Conservation (phyloP, 2,329 filamentous ascomycete species). For the Fusarium sterilihyphosum region DNA sequence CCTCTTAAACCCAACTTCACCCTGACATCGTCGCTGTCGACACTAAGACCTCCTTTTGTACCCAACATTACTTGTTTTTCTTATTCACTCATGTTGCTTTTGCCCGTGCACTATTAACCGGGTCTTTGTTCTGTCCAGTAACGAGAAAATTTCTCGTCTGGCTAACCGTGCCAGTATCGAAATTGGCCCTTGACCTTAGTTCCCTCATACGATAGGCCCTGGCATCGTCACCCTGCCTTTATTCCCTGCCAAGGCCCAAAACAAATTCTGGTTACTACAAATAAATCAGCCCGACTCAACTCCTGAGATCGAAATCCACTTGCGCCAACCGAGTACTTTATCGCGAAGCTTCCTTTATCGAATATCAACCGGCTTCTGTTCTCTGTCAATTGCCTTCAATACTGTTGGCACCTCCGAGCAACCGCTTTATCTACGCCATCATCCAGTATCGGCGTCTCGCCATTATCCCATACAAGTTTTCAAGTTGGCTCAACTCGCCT, state of each 20-base stretch:
- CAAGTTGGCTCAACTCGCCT: constrained; percentile 94
- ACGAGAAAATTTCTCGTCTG: constrained; percentile 27
- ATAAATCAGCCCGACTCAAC: constrained; percentile 29
- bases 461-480: constrained; percentile 62
- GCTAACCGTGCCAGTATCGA: constrained; percentile 28
- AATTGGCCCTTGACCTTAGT: constrained; percentile 32
- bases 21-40: constrained; percentile 29
- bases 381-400: constrained; percentile 3
- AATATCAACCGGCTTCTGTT: neutral
- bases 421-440: constrained; percentile 8
- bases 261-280: constrained; percentile 25
- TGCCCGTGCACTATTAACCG: constrained; percentile 11
- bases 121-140: constrained; percentile 7
- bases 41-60: constrained; percentile 23
- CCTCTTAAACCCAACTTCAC: constrained; percentile 35
- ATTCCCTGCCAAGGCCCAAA: constrained; percentile 33
- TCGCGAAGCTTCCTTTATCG: constrained; percentile 6
- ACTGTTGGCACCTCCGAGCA: constrained; percentile 5
- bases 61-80: neutral
- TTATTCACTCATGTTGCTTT: neutral
- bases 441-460: constrained; percentile 35
- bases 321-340: constrained; percentile 1
- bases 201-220: constrained; percentile 29
- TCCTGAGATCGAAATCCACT: constrained; percentile 22
- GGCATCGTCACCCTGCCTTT: constrained; percentile 24